Evolutionary conservation across 805 yeast genomes (phyloP).

Genomic region (Wickerhamomyces subpelliculosus): DNA sequence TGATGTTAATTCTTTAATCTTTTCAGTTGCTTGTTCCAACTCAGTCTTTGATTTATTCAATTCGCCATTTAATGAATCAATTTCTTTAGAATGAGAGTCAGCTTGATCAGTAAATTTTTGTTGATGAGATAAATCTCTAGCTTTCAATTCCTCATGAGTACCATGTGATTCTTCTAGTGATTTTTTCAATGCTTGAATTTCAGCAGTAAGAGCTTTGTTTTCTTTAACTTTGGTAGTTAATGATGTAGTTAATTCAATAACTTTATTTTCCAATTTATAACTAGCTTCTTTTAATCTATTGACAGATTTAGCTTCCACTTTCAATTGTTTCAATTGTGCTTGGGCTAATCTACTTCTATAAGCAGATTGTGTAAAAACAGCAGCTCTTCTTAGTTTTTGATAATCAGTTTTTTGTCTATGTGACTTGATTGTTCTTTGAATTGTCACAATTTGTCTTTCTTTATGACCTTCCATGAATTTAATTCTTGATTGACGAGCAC

Average conservation of each 20-base stretch:
- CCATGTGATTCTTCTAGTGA: slow-evolving; percentile 47
- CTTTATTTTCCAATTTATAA: slow-evolving; percentile 91
- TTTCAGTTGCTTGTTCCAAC: slow-evolving; percentile 48
- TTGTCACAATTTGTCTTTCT: slow-evolving; percentile 54
- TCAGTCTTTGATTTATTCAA: slow-evolving; percentile 48
- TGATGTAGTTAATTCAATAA: slow-evolving; percentile 88
- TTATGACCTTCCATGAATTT: slow-evolving; percentile 42
- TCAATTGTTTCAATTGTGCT: slow-evolving; percentile 53
- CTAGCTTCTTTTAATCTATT: slow-evolving; percentile 87
- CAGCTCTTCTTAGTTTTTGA: slow-evolving; percentile 40
- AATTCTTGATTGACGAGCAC: slow-evolving; percentile 47
- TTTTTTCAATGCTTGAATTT: slow-evolving; percentile 45
- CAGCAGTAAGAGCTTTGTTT: slow-evolving; percentile 61
- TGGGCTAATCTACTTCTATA: slow-evolving; percentile 72
- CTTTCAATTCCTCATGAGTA: slow-evolving; percentile 46
- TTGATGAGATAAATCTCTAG: slow-evolving; percentile 48
- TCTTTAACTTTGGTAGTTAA: slow-evolving; percentile 75
- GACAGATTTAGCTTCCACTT: slow-evolving; percentile 87
- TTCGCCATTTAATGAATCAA: slow-evolving; percentile 47
- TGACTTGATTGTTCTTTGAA: slow-evolving; percentile 75
- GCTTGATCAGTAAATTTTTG: slow-evolving; percentile 38
- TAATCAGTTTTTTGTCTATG: slow-evolving; percentile 50
- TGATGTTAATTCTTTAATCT: slow-evolving; percentile 51
- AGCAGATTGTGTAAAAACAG: slow-evolving; percentile 69
- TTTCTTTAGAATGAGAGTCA: slow-evolving; percentile 40